Evolutionary conservation across 1,139 yeast species (phyloP).

Genomic region (Candida glucosophila): DNA sequence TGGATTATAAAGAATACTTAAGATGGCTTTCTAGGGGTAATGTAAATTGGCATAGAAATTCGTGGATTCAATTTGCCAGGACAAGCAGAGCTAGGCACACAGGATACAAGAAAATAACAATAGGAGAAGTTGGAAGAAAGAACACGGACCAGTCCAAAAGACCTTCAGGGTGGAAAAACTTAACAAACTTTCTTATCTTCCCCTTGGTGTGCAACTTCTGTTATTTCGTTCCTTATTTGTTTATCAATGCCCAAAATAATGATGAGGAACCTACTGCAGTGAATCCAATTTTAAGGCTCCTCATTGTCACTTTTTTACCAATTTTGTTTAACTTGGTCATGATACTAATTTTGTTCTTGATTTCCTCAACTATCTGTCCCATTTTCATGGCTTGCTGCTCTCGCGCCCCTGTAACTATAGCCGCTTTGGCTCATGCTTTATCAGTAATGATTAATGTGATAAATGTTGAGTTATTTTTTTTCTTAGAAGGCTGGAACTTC

Average conservation of each 20-base stretch:
- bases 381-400: conserved; percentile 27
- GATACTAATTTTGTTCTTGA: conserved; percentile 31
- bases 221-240: conserved; percentile 53
- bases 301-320: conserved; percentile 46
- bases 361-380: conserved; percentile 45
- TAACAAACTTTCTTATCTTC: conserved; percentile 43
- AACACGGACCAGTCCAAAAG: conserved; percentile 11
- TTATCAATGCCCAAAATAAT: conserved; percentile 65
- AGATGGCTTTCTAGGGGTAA: conserved; percentile 42
- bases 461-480: conserved; percentile 52
- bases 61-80: conserved; percentile 38
- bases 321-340: conserved; percentile 37
- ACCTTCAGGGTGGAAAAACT: conserved; percentile 41
- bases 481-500: conserved; percentile 57
- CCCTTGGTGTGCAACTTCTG: conserved; percentile 37
- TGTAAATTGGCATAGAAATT: conserved; percentile 16
- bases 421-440: conserved; percentile 42
- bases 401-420: conserved; percentile 29
- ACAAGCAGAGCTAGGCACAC: conserved; percentile 50
- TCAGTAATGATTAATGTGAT: conserved; percentile 47
- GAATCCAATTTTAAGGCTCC: conserved; percentile 46
- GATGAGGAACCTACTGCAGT: conserved; percentile 36
- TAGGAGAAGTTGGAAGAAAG: conserved; percentile 4
- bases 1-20: conserved; percentile 35
- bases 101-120: conserved; percentile 41